Conservation (phyloP, 441 rosid genomes). For the Omphalea diandra region DNA sequence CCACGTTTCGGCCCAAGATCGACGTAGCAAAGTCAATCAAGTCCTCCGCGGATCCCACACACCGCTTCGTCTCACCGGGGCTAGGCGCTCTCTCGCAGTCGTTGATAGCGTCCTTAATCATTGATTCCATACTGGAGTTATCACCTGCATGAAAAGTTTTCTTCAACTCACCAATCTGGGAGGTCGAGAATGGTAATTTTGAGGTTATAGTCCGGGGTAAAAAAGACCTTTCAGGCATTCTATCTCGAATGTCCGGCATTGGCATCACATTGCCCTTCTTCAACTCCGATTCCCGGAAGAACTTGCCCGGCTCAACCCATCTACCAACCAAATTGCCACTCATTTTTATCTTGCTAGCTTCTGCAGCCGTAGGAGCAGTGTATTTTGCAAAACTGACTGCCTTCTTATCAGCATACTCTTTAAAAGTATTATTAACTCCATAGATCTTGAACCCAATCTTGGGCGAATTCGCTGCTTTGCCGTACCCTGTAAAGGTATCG, state of each 20-base stretch:
- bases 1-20: constrained; percentile 67
- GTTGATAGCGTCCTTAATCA: constrained; percentile 54
- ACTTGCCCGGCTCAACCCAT: constrained; percentile 97
- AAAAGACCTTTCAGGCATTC: constrained; percentile 96
- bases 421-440: constrained; percentile 72
- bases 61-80: constrained; percentile 84
- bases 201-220: constrained; percentile 70
- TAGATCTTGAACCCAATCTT: constrained; percentile 66
- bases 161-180: constrained; percentile 50
- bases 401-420: constrained; percentile 50
- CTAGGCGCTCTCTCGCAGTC: constrained; percentile 91
- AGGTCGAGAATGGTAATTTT: constrained; percentile 72
- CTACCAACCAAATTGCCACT: constrained; percentile 56
- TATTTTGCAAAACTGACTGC: constrained; percentile 52
- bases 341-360: constrained; percentile 7
- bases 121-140: constrained; percentile 66
- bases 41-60: constrained; percentile 88
- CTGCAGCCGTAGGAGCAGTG: constrained; percentile 16
- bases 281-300: constrained; percentile 71
- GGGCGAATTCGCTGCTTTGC: constrained; percentile 42
- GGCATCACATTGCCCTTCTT: constrained; percentile 75
- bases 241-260: constrained; percentile 91
- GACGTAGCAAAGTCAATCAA: constrained; percentile 85
- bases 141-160: constrained; percentile 63
- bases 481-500: constrained; percentile 70